Conservation (phyloP, 108 stramenopile genomes). For the Aurantiochytrium sp. region DNA sequence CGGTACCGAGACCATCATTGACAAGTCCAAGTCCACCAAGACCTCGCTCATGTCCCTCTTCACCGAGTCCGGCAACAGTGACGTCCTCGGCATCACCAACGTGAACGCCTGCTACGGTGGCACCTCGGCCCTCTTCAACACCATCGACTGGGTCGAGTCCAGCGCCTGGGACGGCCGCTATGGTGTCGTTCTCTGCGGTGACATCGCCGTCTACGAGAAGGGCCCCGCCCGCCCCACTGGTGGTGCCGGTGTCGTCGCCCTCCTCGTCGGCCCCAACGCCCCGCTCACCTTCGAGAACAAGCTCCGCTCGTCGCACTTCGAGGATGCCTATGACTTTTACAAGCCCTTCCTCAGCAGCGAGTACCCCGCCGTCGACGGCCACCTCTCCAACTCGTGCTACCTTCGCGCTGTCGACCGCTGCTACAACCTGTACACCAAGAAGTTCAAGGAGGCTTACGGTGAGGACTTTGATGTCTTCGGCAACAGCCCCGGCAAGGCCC, state of each 20-base stretch:
- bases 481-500: conserved; percentile 25
- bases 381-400: conserved; percentile 83
- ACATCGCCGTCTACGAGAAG: conserved; percentile 80
- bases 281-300: conserved; percentile 66
- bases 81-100: conserved; percentile 89
- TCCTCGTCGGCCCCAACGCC: conserved; percentile 83
- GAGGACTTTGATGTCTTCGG: background rate
- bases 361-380: conserved; percentile 92
- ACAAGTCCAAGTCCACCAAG: conserved; percentile 92
- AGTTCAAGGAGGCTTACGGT: conserved; percentile 38
- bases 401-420: conserved; percentile 83
- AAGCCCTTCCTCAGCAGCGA: conserved; percentile 86
- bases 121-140: conserved; percentile 88
- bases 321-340: conserved; percentile 93
- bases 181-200: conserved; percentile 90
- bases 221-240: conserved; percentile 92
- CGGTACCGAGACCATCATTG: conserved; percentile 91
- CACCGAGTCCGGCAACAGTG: conserved; percentile 59
- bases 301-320: conserved; percentile 74
- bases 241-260: conserved; percentile 88
- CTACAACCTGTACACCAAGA: conserved; percentile 68
- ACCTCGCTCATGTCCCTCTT: conserved; percentile 89
- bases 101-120: conserved; percentile 98
- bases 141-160: conserved; percentile 78
- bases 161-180: conserved; percentile 86